Percentiles rank a stretch among this genome's conserved stretches.
Conservation (phyloP, 176 grass and related monocot genomes). For the Bothriochloa decipiens region DNA sequence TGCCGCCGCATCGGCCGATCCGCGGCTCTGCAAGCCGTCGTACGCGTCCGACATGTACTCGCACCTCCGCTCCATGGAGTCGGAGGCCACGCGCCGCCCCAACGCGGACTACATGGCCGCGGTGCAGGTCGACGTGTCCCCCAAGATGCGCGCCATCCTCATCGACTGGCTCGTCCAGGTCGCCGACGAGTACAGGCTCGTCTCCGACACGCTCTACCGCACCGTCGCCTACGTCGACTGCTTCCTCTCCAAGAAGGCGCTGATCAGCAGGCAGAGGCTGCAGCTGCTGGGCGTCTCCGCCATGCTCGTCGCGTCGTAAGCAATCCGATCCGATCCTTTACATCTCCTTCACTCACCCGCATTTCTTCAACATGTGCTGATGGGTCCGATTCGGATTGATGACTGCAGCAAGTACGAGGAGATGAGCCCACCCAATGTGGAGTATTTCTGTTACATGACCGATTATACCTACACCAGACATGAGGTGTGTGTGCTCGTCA, state of each 20-base stretch:
- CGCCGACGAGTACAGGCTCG: conserved; percentile 67
- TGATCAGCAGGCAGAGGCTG: conserved; percentile 45
- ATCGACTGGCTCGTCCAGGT: conserved; percentile 87
- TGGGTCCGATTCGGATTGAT: neutral
- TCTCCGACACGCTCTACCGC: conserved; percentile 71
- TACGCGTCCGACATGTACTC: conserved; percentile 75
- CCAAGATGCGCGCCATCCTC: conserved; percentile 65
- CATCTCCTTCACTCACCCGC: neutral
- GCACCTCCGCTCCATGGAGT: conserved; percentile 82
- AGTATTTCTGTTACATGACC: conserved; percentile 73
- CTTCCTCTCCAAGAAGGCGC: conserved; percentile 50
- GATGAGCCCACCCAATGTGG: conserved; percentile 65
- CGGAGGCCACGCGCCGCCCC: conserved; percentile 49
- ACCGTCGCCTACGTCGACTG: conserved; percentile 68
- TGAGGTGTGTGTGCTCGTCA: conserved; percentile 39
- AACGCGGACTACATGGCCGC: conserved; percentile 51
- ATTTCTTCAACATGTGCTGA: neutral
- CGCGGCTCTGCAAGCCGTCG: conserved; percentile 51
- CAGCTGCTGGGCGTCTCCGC: conserved; percentile 70
- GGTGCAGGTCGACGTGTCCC: conserved; percentile 60
- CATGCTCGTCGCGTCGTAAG: conserved; percentile 83
- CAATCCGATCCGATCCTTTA: neutral
- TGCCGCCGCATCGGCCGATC: neutral
- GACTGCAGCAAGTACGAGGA: conserved; percentile 70
- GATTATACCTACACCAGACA: conserved; percentile 69